Percentiles rank a stretch among this genome's conserved stretches.
Conservation (phyloP, 2,329 filamentous ascomycete species). For the Monascus ruber region DNA sequence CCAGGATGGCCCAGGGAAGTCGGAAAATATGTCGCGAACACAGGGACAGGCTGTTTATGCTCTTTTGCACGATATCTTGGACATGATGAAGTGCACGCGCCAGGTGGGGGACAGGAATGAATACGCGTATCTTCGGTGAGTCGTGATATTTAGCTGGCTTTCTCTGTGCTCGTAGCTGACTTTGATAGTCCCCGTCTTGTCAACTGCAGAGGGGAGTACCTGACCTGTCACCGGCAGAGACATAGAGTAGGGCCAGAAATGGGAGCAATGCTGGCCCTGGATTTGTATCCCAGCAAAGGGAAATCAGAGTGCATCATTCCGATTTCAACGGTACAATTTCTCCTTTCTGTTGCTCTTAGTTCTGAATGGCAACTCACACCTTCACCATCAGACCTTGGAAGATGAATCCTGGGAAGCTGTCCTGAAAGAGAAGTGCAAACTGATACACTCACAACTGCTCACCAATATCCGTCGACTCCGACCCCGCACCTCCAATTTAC, state of each 20-base stretch:
- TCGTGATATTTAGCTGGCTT: background rate
- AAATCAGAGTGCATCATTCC: conserved; percentile 7
- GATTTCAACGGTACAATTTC: conserved; percentile 10
- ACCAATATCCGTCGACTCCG: conserved; percentile 8
- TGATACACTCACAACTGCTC: conserved; percentile 15
- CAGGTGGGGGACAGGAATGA: conserved; percentile 1
- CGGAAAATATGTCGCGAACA: background rate
- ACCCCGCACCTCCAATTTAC: conserved; percentile 12
- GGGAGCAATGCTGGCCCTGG: conserved; percentile 9
- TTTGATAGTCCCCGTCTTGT: conserved; percentile 9
- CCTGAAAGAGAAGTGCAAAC: conserved; percentile 15
- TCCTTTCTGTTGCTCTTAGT: background rate
- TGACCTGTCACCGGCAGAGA: conserved; percentile 14
- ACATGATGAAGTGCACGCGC: conserved; percentile 7
- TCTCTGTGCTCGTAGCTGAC: background rate
- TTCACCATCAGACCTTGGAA: conserved; percentile 8
- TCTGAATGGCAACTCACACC: background rate
- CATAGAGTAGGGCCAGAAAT: conserved; percentile 11
- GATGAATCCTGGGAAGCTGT: conserved; percentile 5
- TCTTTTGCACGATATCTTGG: conserved; percentile 13
- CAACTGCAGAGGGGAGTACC: conserved; percentile 10
- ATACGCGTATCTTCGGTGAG: conserved; percentile 11
- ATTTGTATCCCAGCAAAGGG: conserved; percentile 5
- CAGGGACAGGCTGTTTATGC: conserved; percentile 15
- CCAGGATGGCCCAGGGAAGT: conserved; percentile 3